These are phyloP conservation scores for Aspergillus fumigatus DNA, from an alignment of 2,329 filamentous ascomycete genomes.

Conservation along the genomic window DNA sequence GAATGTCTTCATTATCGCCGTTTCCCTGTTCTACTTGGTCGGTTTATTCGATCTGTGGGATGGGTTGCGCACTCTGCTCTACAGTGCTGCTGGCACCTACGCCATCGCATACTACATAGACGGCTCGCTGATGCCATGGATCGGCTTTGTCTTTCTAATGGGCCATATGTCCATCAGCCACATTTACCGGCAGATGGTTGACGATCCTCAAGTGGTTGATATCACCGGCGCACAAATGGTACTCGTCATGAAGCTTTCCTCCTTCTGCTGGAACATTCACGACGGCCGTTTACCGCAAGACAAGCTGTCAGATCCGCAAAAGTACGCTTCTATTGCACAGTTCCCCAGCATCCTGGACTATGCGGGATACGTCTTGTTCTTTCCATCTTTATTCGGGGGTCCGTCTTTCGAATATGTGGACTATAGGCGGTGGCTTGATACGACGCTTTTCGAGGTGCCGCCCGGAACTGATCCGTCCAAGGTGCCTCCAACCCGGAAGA, in stretches of 20 bases:
- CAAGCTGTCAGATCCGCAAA: conserved; percentile 82
- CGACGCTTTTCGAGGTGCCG: conserved; percentile 87
- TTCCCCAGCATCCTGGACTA: conserved; percentile 78
- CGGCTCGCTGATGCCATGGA: conserved; percentile 95
- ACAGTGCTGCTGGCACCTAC: conserved; percentile 77
- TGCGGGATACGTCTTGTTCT: conserved; percentile 88
- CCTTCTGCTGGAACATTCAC: conserved; percentile 97
- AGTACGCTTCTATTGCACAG: conserved; percentile 68
- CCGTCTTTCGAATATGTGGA: conserved; percentile 94
- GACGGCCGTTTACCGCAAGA: conserved; percentile 77
- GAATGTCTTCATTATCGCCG: conserved; percentile 77
- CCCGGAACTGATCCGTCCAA: conserved; percentile 77
- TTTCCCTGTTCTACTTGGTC: conserved; percentile 84
- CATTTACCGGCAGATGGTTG: conserved; percentile 69
- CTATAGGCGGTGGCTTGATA: conserved; percentile 88
- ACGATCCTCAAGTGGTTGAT: conserved; percentile 66
- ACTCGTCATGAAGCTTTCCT: conserved; percentile 91
- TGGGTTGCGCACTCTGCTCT: conserved; percentile 72
- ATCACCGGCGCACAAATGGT: conserved; percentile 98
- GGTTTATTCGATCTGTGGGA: conserved; percentile 90
- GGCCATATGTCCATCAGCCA: conserved; percentile 90
- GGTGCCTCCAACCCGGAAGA: conserved; percentile 79
- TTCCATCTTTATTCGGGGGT: conserved; percentile 82
- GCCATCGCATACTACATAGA: conserved; percentile 76
- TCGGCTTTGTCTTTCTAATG: conserved; percentile 92